Base-by-base conservation (phyloP, 225 moss, liverwort and hornwort species). In the Bryum argenteum region DNA sequence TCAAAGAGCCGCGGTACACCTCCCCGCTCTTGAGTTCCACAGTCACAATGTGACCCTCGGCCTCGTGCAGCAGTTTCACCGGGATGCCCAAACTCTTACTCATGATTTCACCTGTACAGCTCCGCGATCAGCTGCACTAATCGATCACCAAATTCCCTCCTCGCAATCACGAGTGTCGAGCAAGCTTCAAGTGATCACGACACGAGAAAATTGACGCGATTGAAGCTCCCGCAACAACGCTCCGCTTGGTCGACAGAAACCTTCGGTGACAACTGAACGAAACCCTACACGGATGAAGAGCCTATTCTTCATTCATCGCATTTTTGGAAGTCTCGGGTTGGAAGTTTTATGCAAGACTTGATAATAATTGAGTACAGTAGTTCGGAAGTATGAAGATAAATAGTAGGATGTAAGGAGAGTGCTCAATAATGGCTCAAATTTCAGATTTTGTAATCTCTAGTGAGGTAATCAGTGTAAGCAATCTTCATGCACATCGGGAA, bases 71-170 rank as follows among this genome's bases (percentile, higher is more conserved):
- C 72, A 89, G 79, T 74, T 86, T 89, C 81, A 86, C 83, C 65
- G 86, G 89, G 68, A 89, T 89, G 42, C 86, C 89, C 86, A 86
- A 59, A 77, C 86, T 86, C 79, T 89, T 83, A 43, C 89, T 89
- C 86, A 86, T 89, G 60, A 71, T 86, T 75, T 45, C 78, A 5
- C 28, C 56, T 54, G 18, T 11, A 17, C 40, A 40, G 47, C 43
- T 26, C 40, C 54, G 16, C 53, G 53, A 58, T 18, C 59, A 8
- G 65, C 54, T 11, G 8, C n/a, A 24, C 8, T 48, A 28, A 48
- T 26, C 1, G 41, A 11, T 3, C 13, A 21, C 10, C 47, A 23
- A 8, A 13, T 11, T 38, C 44, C 28, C 28, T 52, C 24, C 18
- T 18, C n/a, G 51, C 64, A 23, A 0, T 10, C 4, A 58, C 26